Percentiles rank a stretch among this genome's conserved stretches.
phyloP scores from a whole-genome alignment of 345 rosid genomes.

The Leavenworthia alabamica region DNA sequence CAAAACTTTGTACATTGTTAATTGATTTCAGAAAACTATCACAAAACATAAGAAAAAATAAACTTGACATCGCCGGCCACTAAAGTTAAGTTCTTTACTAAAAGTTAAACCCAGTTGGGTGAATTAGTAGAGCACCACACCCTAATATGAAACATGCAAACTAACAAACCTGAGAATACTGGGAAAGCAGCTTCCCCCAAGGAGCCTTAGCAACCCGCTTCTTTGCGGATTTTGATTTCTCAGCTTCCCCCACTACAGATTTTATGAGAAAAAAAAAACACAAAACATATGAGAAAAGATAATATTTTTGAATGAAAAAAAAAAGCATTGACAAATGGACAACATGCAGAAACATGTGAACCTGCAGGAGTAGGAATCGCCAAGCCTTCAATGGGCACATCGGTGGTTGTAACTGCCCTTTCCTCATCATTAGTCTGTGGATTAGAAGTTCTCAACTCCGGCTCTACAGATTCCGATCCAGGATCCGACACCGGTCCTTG shows the following conservation, averaged over 20 bases:
- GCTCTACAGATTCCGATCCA: conserved; percentile 41
- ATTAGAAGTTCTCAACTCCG: conserved; percentile 56
- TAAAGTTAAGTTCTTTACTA: background rate
- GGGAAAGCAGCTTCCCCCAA: conserved; percentile 92
- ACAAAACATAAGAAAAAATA: too few relatives aligned
- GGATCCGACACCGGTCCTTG: conserved; percentile 41
- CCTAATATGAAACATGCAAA: background rate
- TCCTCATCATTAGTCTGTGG: conserved; percentile 33
- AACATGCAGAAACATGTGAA: conserved; percentile 41
- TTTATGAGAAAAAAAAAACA: background rate
- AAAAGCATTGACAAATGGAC: background rate
- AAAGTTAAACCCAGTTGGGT: background rate
- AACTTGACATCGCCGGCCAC: background rate
- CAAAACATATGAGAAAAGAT: conserved; percentile 4
- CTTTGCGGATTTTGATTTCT: conserved; percentile 20
- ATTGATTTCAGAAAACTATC: background rate
- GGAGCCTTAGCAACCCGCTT: conserved; percentile 41
- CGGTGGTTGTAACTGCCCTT: conserved; percentile 26
- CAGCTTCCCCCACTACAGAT: conserved; percentile 34
- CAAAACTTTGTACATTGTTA: conserved; percentile 1
- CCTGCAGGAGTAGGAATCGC: conserved; percentile 45
- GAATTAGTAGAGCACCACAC: background rate
- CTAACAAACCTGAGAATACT: conserved; percentile 61
- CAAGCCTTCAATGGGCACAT: conserved; percentile 38
- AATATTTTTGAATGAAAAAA: background rate